These are phyloP conservation scores for Ophiostoma angusticollis DNA, from an alignment of 2,329 filamentous ascomycete genomes.

Conservation along the genomic window DNA sequence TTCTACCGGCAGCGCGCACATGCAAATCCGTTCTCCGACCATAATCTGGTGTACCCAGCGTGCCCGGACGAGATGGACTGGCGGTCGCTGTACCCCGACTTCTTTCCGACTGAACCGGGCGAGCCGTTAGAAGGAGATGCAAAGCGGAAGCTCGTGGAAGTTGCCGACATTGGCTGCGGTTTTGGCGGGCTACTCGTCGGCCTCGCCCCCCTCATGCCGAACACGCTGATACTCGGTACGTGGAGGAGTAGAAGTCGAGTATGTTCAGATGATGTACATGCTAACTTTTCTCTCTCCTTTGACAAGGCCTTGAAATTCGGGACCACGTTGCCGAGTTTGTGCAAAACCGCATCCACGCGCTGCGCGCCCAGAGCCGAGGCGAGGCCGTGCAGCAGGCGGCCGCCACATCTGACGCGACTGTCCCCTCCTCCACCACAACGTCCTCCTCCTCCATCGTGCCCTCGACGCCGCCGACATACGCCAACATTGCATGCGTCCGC, in stretches of 20 bases:
- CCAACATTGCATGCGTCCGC: conserved; percentile 80
- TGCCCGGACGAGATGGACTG: conserved; percentile 83
- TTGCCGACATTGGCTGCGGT: conserved; percentile 94
- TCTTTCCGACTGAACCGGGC: conserved; percentile 25
- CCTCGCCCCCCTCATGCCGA: conserved; percentile 66
- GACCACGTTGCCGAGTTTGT: conserved; percentile 84
- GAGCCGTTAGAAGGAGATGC: neutral
- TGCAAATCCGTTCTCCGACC: conserved; percentile 96
- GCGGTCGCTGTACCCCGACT: conserved; percentile 71
- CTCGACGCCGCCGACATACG: conserved; percentile 35
- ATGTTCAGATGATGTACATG: no score
- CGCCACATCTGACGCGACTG: no score
- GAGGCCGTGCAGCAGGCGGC: neutral
- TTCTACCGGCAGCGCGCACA: conserved; percentile 95
- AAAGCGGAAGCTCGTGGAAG: conserved; percentile 47
- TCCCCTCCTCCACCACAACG: no score
- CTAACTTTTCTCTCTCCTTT: neutral
- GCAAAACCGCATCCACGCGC: conserved; percentile 69
- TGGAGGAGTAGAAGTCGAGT: no score
- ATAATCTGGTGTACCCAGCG: conserved; percentile 69
- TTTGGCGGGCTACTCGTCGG: conserved; percentile 87
- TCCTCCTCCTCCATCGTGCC: no score
- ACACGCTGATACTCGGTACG: conserved; percentile 68
- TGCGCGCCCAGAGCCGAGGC: conserved; percentile 54
- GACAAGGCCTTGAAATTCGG: conserved; percentile 76